phyloP scores from a whole-genome alignment of 2,329 filamentous ascomycete genomes.

The Pestalotiopsis sp. region DNA sequence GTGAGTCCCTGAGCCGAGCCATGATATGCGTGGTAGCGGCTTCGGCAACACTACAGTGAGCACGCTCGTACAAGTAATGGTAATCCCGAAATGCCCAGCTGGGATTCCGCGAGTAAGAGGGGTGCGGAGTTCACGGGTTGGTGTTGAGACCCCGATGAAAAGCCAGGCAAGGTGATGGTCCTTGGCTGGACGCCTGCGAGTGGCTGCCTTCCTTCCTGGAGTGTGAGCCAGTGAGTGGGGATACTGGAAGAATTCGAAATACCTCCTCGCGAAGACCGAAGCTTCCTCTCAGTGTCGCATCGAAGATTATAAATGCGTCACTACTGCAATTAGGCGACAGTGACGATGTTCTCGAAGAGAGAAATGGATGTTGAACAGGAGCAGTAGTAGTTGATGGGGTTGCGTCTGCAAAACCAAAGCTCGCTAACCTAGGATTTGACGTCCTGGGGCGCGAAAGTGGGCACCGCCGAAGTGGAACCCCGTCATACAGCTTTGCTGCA shows the following conservation, averaged over 20 bases:
- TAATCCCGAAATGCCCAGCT: slow-evolving; percentile 29
- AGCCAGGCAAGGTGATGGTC: neutral
- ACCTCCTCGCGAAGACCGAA: slow-evolving; percentile 4
- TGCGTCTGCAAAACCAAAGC: neutral
- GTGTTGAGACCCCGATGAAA: neutral
- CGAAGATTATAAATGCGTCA: neutral
- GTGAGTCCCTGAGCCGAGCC: slow-evolving; percentile 68
- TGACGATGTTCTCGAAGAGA: neutral
- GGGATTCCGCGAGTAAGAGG: slow-evolving; percentile 18
- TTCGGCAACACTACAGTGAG: slow-evolving; percentile 35
- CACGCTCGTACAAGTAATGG: slow-evolving; percentile 24
- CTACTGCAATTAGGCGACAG: neutral
- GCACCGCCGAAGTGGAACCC: neutral
- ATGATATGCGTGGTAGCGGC: slow-evolving; percentile 42
- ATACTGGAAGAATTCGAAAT: neutral
- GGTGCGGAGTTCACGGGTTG: neutral
- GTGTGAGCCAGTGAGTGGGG: slow-evolving; percentile 7
- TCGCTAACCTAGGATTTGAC: neutral
- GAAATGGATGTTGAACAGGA: neutral
- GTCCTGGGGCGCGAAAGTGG: neutral
- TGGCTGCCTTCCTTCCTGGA: neutral
- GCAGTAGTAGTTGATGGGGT: neutral
- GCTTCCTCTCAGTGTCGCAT: neutral
- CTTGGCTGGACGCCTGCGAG: neutral
- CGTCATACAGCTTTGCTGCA: too few relatives aligned